These are phyloP conservation scores for Prunella vulgaris DNA, from an alignment of 257 asterid genomes.

Conservation along the genomic window DNA sequence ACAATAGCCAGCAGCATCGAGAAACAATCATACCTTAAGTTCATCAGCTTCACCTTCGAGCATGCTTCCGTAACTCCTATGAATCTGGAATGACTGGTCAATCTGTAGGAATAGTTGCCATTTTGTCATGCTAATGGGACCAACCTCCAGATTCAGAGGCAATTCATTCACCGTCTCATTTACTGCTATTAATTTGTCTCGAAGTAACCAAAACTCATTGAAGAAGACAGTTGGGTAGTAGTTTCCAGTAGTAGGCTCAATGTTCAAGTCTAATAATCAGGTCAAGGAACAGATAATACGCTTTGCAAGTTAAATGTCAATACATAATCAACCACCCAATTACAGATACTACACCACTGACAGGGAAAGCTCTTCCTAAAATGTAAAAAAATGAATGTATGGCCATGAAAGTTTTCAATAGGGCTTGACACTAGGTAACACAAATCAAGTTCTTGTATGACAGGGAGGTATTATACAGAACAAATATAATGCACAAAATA, in stretches of 20 bases:
- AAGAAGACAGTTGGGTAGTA: constrained; percentile 61
- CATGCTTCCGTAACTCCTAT: constrained; percentile 96
- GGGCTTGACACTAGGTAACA: neutral
- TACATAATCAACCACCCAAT: neutral
- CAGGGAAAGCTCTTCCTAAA: constrained; percentile 2
- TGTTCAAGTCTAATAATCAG: too few species aligned
- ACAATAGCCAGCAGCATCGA: neutral
- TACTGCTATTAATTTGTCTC: constrained; percentile 64
- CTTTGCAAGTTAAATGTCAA: too few species aligned
- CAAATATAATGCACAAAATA: neutral
- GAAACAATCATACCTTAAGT: constrained; percentile 63
- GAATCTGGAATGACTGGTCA: constrained; percentile 95
- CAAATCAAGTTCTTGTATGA: neutral
- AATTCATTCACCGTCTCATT: constrained; percentile 81
- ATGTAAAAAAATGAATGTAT: neutral
- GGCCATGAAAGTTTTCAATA: neutral
- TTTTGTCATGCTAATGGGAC: constrained; percentile 95
- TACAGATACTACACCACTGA: neutral
- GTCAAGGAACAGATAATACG: too few species aligned
- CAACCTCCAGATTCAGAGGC: constrained; percentile 82
- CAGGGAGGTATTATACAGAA: neutral
- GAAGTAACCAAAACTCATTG: constrained; percentile 97
- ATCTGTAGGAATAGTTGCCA: constrained; percentile 96
- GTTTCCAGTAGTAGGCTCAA: too few species aligned
- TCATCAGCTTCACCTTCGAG: constrained; percentile 98